phyloP scores from a whole-genome alignment of 75 land plant species.

The Selaginella moellendorffii region DNA sequence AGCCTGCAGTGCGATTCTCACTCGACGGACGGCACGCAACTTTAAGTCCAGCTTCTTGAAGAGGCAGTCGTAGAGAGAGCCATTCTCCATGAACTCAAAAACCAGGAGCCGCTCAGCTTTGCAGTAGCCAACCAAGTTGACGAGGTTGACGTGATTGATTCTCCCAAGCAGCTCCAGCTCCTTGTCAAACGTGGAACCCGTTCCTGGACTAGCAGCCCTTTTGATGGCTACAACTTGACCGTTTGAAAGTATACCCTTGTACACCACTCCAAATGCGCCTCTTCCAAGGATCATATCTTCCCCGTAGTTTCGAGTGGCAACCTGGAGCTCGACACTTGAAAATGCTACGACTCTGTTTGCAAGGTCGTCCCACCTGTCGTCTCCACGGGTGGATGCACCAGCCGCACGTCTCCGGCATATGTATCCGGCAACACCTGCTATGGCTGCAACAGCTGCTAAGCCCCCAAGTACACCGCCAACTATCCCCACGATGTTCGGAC shows the following conservation, averaged over 20 bases:
- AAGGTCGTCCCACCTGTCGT: too few species aligned
- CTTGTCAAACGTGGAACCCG: constrained; percentile 7
- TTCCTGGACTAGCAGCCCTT: constrained; percentile 10
- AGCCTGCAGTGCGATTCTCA: constrained; percentile 8
- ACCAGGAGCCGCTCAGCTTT: constrained; percentile 12
- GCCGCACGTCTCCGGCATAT: too few species aligned
- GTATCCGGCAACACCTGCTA: too few species aligned
- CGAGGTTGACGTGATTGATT: constrained; percentile 15
- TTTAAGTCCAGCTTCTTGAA: background rate
- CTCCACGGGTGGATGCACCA: too few species aligned
- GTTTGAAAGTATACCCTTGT: constrained; percentile 45
- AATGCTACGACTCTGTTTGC: too few species aligned
- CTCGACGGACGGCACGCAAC: constrained; percentile 7
- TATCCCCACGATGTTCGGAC: too few species aligned
- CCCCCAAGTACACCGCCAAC: too few species aligned
- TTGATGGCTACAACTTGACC: constrained; percentile 60
- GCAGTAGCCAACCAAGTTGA: constrained; percentile 17
- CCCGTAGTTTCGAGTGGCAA: too few species aligned
- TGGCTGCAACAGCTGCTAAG: too few species aligned
- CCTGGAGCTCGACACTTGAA: too few species aligned
- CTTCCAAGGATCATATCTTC: constrained; percentile 39
- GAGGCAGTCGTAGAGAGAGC: constrained; percentile 15
- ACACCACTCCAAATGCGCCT: constrained; percentile 53
- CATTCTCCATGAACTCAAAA: too few species aligned
- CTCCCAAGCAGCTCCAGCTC: constrained; percentile 19